Conservation (phyloP, 2,329 filamentous ascomycete species). For the Verticillium nubilum region DNA sequence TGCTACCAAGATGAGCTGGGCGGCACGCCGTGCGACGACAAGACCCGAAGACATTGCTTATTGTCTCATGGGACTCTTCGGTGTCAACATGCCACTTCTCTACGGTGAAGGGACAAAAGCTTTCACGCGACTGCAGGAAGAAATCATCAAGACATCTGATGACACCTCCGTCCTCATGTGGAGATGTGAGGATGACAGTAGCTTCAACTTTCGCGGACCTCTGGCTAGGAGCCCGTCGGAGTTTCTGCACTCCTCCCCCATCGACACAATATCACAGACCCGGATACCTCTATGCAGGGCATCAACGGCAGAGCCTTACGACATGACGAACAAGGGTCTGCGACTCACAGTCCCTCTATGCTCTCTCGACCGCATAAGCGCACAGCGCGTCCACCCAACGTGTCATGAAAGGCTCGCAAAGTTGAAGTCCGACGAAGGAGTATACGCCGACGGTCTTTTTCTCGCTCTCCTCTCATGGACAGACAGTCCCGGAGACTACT, state of each 20-base stretch:
- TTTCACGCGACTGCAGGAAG: constrained; percentile 16
- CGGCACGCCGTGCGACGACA: constrained; percentile 14
- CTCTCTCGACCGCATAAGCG: background rate
- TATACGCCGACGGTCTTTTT: background rate
- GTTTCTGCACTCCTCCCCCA: background rate
- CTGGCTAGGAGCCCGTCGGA: background rate
- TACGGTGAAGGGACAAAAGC: constrained; percentile 13
- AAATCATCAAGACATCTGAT: constrained; percentile 13
- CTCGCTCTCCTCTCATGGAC: background rate
- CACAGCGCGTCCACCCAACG: background rate
- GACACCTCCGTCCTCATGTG: constrained; percentile 18
- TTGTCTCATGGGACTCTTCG: constrained; percentile 18
- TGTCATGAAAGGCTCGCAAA: background rate
- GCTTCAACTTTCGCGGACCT: background rate
- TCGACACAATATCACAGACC: too few relatives aligned
- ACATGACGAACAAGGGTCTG: background rate
- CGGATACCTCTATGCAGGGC: too few relatives aligned
- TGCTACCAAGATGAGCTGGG: constrained; percentile 18
- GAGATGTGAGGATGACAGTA: background rate
- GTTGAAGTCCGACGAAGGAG: background rate
- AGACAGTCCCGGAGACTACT: too few relatives aligned
- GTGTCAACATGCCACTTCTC: constrained; percentile 19
- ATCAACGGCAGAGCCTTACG: background rate
- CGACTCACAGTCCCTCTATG: background rate
- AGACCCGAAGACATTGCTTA: constrained; percentile 18